These are phyloP conservation scores for Xylariaceae sp. DNA, from an alignment of 2,329 filamentous ascomycete species.

Conservation along the genomic window DNA sequence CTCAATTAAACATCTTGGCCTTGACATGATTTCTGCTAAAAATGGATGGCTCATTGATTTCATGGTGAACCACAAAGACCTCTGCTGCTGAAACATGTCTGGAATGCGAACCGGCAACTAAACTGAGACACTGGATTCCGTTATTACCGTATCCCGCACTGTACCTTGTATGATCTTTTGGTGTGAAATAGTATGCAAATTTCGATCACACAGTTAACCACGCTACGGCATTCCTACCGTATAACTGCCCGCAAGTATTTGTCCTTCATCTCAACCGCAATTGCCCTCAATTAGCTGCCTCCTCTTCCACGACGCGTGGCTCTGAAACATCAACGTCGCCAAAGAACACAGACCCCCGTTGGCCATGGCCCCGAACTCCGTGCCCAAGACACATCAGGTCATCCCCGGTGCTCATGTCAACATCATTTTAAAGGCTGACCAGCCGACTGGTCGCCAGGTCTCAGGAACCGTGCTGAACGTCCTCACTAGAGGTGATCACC, in stretches of 20 bases:
- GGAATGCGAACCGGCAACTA: no score
- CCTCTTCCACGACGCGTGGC: background rate
- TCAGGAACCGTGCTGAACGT: conserved; percentile 61
- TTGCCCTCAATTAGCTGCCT: background rate
- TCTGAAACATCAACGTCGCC: background rate
- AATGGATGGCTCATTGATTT: no score
- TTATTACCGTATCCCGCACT: no score
- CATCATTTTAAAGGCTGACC: conserved; percentile 71
- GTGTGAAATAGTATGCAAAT: background rate
- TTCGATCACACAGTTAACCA: background rate
- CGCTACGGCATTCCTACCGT: background rate
- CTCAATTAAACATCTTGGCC: no score
- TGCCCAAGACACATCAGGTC: conserved; percentile 49
- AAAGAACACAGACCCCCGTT: background rate
- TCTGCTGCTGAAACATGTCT: no score
- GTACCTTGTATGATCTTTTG: no score
- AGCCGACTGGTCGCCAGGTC: conserved; percentile 67
- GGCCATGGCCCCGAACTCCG: conserved; percentile 19
- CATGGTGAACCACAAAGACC: no score
- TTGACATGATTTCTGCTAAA: no score
- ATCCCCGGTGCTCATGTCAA: conserved; percentile 59
- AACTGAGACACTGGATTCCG: no score
- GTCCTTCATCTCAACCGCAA: background rate
- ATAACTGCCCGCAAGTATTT: background rate
- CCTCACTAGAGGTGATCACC: conserved; percentile 68